A percentile compares a stretch with the other conserved stretches of the same genome.
These are phyloP conservation scores for Cordia subcordata DNA, from an alignment of 257 asterid genomes.

Conservation along the genomic window DNA sequence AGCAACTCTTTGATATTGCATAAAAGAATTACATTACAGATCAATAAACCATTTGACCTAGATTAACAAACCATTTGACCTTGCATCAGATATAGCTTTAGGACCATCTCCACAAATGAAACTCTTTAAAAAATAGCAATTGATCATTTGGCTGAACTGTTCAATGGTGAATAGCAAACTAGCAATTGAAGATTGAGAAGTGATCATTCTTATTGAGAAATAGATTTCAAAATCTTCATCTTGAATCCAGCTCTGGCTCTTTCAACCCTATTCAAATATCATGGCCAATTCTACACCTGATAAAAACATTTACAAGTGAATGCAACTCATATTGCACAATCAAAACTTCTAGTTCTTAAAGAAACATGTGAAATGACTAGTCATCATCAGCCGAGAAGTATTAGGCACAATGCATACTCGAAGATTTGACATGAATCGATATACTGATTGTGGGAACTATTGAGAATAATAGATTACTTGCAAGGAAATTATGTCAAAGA, in stretches of 20 bases:
- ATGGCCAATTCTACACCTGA: conserved; percentile 5
- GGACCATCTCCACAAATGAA: neutral
- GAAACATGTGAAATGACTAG: no score
- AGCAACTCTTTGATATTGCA: neutral
- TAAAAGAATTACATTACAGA: no score
- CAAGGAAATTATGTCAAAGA: neutral
- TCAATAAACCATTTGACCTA: no score
- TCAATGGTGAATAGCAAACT: neutral
- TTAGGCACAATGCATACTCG: no score
- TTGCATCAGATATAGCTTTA: neutral
- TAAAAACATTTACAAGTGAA: no score
- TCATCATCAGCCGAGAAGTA: no score
- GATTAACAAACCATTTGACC: neutral
- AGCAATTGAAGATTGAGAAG: conserved; percentile 18
- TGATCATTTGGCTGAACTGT: no score
- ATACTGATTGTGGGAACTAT: no score
- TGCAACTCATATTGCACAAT: neutral
- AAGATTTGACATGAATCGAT: no score
- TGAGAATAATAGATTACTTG: no score
- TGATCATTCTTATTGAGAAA: conserved; percentile 33
- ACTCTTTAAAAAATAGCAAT: no score
- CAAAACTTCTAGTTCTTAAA: neutral
- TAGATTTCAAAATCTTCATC: conserved; percentile 68
- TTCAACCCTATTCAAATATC: conserved; percentile 58
- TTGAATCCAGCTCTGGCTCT: conserved; percentile 81